Conservation (phyloP, 768 basidiomycete genomes). For the Terana coerulea region DNA sequence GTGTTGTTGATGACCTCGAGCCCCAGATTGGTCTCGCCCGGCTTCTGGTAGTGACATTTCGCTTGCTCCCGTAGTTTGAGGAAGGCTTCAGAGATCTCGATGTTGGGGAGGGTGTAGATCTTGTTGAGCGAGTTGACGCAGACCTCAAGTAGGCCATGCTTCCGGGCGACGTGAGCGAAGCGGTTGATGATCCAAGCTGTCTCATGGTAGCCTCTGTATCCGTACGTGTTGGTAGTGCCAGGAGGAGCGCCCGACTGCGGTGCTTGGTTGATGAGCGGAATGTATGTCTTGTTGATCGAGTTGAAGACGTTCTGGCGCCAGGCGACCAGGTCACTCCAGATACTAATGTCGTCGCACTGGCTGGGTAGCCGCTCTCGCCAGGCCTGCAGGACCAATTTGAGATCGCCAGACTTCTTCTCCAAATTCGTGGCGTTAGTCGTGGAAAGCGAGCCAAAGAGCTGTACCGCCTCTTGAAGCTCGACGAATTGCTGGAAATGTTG, state of each 20-base stretch:
- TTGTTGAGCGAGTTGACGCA: constrained; percentile 93
- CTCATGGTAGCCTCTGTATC: constrained; percentile 96
- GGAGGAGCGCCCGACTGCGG: constrained; percentile 44
- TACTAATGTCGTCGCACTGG: constrained; percentile 93
- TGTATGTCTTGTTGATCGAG: constrained; percentile 93
- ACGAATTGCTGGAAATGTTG: constrained; percentile 99
- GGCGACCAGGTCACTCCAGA: constrained; percentile 98
- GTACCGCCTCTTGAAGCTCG: constrained; percentile 92
- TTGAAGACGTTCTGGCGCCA: constrained; percentile 99
- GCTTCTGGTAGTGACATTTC: constrained; percentile 95
- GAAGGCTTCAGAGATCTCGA: constrained; percentile 99
- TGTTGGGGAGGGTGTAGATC: constrained; percentile 98
- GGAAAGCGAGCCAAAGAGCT: constrained; percentile 88
- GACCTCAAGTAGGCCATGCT: constrained; percentile 94
- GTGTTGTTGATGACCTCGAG: constrained; percentile 99
- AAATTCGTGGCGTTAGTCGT: constrained; percentile 84
- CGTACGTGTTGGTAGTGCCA: constrained; percentile 72
- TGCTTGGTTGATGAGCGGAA: constrained; percentile 73
- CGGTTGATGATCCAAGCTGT: constrained; percentile 99
- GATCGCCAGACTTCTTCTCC: constrained; percentile 91
- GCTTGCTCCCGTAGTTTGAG: constrained; percentile 98
- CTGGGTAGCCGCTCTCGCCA: constrained; percentile 98
- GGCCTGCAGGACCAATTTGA: constrained; percentile 94
- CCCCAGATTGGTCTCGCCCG: constrained; percentile 88
- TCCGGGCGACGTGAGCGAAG: constrained; percentile 96